Evolutionary conservation across 2,329 filamentous ascomycete species (phyloP), one percentile per base, ranked within the genome.

Genomic region (Dryadomyces quercivorus): DNA sequence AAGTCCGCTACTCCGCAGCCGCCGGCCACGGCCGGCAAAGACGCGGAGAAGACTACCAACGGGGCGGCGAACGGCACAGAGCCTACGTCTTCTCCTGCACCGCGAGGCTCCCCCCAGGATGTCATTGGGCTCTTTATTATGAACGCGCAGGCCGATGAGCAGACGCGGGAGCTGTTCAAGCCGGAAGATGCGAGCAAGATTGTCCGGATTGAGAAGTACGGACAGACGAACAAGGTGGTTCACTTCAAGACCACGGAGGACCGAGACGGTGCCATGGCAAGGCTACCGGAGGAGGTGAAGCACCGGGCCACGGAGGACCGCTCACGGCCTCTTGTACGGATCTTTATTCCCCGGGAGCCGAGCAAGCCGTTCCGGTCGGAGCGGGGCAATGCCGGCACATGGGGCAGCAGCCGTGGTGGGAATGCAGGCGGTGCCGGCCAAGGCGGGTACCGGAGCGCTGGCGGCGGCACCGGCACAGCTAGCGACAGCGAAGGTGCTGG

Each of bases 91-190:
- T 80, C 81, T 2, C 77, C 81, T 16, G 77, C 78, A 7, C 72
- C 77, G 31, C 85, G 87, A 66, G 78, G 72, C 40, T 65, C 75
- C 47, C 71, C 77, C 18, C 78, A 89, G 63, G 81, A 79, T 61
- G 88, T 85, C 61, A 85, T 89, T 63, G 92, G 88, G 50, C 79
- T 98, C 20, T 98, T 96, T 69, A 84, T 98, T 57, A 88, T 87
- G 72, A 91, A 91, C 63, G 83, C 91, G 21, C 87, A 84, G 63
- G 86, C 80, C 53, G 88, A 92, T 60, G 88, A 95, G 36, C 87
- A 91, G 57, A 85, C 88, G 42, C 84, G 85, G 55, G 84, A 88
- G 38, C 75, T 95, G 22, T 92, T 98, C 65, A 75, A 81, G 1
- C 84, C 93, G 13, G 88, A 95, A 63, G 89, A 96, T 65, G 84